phyloP scores from a whole-genome alignment of 1,284 basidiomycete species.

The Cryptococcus sp. region DNA sequence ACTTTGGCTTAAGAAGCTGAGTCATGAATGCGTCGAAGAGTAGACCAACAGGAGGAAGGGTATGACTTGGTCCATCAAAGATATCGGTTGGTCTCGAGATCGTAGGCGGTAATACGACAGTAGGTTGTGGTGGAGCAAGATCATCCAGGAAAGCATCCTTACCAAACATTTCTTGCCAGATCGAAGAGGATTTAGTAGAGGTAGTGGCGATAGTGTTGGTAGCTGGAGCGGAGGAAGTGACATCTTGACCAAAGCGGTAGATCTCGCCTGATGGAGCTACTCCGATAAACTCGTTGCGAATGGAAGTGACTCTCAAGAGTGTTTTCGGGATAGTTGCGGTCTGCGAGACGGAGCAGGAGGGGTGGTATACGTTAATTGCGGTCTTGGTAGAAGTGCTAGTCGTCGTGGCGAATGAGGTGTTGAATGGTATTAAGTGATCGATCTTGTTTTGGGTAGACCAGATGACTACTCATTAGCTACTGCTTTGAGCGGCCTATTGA shows the following conservation, averaged over 20 bases:
- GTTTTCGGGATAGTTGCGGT: conserved; percentile 3
- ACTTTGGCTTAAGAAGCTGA: conserved; percentile 53
- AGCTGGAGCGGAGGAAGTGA: conserved; percentile 7
- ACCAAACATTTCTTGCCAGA: conserved; percentile 51
- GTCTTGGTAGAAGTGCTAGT: conserved; percentile 35
- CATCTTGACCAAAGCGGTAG: conserved; percentile 34
- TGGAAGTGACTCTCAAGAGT: conserved; percentile 12
- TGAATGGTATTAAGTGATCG: conserved; percentile 5
- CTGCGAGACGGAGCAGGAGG: conserved; percentile 46
- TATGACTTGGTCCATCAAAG: conserved; percentile 71
- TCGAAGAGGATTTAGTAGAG: conserved; percentile 21
- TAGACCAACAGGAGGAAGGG: conserved; percentile 69
- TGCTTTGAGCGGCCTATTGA: neutral
- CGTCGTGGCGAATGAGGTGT: conserved; percentile 52
- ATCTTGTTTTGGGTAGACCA: neutral
- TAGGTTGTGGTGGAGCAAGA: conserved; percentile 8
- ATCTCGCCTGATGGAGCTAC: conserved; percentile 36
- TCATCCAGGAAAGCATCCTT: conserved; percentile 45
- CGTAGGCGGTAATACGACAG: conserved; percentile 2
- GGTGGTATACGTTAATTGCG: conserved; percentile 53
- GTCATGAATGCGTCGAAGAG: conserved; percentile 71
- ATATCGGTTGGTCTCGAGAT: conserved; percentile 44
- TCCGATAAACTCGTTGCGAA: conserved; percentile 25
- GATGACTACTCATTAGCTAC: neutral
- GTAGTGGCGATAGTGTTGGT: neutral